These are phyloP conservation scores for Fusarium sp. DNA, from an alignment of 2,329 filamentous ascomycete species.

Conservation along the genomic window DNA sequence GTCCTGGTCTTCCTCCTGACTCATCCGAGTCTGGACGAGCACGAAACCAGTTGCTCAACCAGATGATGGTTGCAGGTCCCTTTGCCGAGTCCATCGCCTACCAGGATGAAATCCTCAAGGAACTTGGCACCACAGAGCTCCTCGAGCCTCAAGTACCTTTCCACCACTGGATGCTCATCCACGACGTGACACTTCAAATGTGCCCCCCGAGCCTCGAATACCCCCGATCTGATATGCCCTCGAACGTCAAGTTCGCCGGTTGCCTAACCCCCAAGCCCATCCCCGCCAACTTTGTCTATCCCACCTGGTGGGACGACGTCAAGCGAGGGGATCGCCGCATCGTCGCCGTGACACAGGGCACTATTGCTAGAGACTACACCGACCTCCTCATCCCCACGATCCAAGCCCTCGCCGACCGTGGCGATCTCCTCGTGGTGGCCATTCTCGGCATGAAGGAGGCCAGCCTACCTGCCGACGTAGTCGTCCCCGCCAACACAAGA, in stretches of 20 bases:
- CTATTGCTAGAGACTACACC: conserved; percentile 52
- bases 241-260: conserved; percentile 58
- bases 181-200: conserved; percentile 52
- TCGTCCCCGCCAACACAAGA: conserved; percentile 55
- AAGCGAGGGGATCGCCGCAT: conserved; percentile 51
- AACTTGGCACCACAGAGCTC: conserved; percentile 45
- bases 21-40: conserved; percentile 50
- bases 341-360: conserved; percentile 62
- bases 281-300: conserved; percentile 47
- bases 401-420: conserved; percentile 53
- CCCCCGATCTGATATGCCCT: conserved; percentile 50
- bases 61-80: conserved; percentile 39
- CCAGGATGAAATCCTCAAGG: conserved; percentile 42
- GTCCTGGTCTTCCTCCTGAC: conserved; percentile 54
- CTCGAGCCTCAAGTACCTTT: conserved; percentile 34
- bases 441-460: conserved; percentile 46
- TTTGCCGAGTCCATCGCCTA: conserved; percentile 39
- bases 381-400: conserved; percentile 61
- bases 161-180: conserved; percentile 45
- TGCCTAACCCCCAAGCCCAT: conserved; percentile 50
- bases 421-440: conserved; percentile 53
- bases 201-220: conserved; percentile 56
- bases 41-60: conserved; percentile 47
- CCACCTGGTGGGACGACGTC: conserved; percentile 61
- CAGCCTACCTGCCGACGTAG: conserved; percentile 37